phyloP scores from a whole-genome alignment of 805 yeast species.

The Candida adriatica region DNA sequence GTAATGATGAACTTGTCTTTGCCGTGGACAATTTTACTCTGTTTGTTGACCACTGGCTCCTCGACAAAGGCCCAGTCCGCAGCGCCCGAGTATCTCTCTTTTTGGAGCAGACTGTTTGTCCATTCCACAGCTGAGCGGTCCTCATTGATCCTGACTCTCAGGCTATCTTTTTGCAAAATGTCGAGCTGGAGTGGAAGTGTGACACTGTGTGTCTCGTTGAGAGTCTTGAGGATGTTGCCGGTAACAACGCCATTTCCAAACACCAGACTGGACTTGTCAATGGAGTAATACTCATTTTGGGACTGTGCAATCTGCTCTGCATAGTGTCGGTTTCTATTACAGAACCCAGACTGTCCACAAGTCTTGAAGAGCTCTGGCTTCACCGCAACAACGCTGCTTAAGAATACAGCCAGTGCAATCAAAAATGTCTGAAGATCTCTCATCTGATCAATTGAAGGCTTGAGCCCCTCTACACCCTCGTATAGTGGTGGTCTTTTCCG shows the following conservation, averaged over 20 bases:
- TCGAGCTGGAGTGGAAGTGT: conserved; percentile 52
- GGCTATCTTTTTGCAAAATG: conserved; percentile 46
- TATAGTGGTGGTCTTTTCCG: too few species aligned
- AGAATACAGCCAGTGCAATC: neutral
- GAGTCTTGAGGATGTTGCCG: conserved; percentile 42
- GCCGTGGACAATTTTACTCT: conserved; percentile 13
- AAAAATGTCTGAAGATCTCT: neutral
- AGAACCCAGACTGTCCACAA: conserved; percentile 79
- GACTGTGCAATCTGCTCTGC: conserved; percentile 29
- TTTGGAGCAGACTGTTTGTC: conserved; percentile 26
- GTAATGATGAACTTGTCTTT: conserved; percentile 15
- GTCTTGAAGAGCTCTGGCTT: conserved; percentile 66
- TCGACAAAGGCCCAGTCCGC: conserved; percentile 47
- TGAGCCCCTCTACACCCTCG: too few species aligned
- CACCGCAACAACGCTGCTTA: conserved; percentile 31
- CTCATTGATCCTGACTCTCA: conserved; percentile 68
- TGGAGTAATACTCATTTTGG: conserved; percentile 33
- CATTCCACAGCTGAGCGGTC: conserved; percentile 26
- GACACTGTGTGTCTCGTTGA: conserved; percentile 32
- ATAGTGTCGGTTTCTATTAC: conserved; percentile 69
- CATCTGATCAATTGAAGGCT: too few species aligned
- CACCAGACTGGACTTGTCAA: conserved; percentile 31
- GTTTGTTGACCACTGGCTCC: conserved; percentile 17
- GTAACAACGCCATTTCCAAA: conserved; percentile 29
- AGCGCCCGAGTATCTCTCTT: conserved; percentile 55